Conservation (phyloP, 1,284 basidiomycete species). For the Ustilago trichophora region DNA sequence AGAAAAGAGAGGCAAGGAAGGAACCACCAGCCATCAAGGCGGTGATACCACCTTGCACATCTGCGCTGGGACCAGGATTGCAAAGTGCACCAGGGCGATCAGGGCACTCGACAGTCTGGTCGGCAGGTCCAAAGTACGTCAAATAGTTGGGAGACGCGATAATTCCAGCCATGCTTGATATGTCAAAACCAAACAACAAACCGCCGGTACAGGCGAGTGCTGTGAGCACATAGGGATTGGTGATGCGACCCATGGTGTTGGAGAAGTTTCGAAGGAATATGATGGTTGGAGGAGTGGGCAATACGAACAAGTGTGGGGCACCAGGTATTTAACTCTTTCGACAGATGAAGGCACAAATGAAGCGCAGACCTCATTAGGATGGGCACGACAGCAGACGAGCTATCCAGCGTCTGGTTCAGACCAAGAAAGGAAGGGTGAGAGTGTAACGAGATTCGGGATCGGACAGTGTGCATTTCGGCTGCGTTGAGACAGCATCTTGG, state of each 20-base stretch:
- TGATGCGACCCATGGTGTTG: conserved; percentile 30
- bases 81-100: conserved; percentile 22
- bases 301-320: neutral
- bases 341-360: too few relatives aligned
- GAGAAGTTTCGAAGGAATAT: neutral
- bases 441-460: too few relatives aligned
- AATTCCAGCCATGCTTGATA: conserved; percentile 29
- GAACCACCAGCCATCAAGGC: conserved; percentile 50
- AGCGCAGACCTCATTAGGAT: too few relatives aligned
- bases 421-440: too few relatives aligned
- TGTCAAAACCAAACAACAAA: conserved; percentile 47
- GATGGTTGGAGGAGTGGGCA: neutral
- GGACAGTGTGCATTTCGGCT: neutral
- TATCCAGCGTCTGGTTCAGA: too few relatives aligned
- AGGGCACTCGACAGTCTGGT: conserved; percentile 8
- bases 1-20: conserved; percentile 43
- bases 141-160: conserved; percentile 36
- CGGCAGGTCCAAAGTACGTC: conserved; percentile 20
- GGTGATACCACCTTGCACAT: conserved; percentile 45
- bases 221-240: conserved; percentile 41
- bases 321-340: conserved; percentile 6
- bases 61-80: conserved; percentile 20
- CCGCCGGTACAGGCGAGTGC: conserved; percentile 44
- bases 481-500: neutral
- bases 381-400: too few relatives aligned